These are phyloP conservation scores for Cryphonectria japonica DNA, from an alignment of 2,329 filamentous ascomycete genomes.

Conservation along the genomic window DNA sequence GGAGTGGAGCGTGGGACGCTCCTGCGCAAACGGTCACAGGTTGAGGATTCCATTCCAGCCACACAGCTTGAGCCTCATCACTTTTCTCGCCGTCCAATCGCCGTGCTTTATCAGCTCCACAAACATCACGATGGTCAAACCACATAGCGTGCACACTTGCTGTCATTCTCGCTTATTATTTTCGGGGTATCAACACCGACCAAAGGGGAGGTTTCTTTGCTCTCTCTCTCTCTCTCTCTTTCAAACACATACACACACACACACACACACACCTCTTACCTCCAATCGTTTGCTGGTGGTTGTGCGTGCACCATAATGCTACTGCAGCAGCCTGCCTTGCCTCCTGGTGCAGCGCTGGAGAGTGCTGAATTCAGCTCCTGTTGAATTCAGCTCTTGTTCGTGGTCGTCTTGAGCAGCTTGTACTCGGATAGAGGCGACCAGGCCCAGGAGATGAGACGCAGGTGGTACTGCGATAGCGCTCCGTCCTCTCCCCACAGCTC, in stretches of 20 bases:
- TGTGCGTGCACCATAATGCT: not conserved
- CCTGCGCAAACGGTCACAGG: slow-evolving; percentile 6
- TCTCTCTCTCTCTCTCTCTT: not conserved
- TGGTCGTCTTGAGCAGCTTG: slow-evolving; percentile 23
- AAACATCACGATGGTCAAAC: slow-evolving; percentile 13
- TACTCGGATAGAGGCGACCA: slow-evolving; percentile 29
- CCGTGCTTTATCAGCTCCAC: not conserved
- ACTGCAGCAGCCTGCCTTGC: not conserved
- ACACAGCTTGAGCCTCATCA: slow-evolving; percentile 4
- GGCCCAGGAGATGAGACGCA: slow-evolving; percentile 28
- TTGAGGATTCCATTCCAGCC: not conserved
- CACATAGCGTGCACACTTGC: not conserved
- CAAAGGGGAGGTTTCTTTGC: not conserved
- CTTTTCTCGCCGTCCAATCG: not conserved
- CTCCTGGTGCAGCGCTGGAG: not conserved
- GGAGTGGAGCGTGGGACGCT: not conserved
- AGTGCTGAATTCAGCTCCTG: not conserved
- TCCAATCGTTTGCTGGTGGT: not conserved
- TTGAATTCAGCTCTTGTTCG: slow-evolving; percentile 4
- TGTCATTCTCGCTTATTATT: not conserved
- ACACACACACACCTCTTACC: no score
- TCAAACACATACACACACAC: no score
- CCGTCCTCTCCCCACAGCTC: slow-evolving; percentile 25
- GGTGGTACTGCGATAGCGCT: slow-evolving; percentile 18
- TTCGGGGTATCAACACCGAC: not conserved